Evolutionary conservation across 2,329 filamentous ascomycete species (phyloP).

Genomic region (Aspergillus tamarii): DNA sequence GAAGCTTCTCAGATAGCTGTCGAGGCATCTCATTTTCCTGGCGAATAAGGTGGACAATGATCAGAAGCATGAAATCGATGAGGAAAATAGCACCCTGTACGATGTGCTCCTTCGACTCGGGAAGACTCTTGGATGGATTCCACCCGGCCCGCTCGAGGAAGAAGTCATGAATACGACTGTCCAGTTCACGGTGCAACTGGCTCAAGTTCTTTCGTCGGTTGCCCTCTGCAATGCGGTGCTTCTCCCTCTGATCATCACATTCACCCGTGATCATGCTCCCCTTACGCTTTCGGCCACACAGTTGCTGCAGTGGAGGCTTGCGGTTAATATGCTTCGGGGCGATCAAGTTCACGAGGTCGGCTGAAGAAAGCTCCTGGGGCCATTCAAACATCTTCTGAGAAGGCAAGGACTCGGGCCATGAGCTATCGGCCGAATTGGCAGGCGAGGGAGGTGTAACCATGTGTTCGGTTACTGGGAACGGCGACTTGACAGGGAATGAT

Average conservation of each 20-base stretch:
- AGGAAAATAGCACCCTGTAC: conserved; percentile 43
- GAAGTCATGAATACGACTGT: conserved; percentile 42
- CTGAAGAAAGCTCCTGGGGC: conserved; percentile 37
- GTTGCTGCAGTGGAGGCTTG: conserved; percentile 43
- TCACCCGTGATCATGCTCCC: conserved; percentile 35
- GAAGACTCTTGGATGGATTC: conserved; percentile 44
- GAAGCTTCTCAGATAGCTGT: conserved; percentile 42
- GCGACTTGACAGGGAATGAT: conserved; percentile 37
- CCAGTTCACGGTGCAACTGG: conserved; percentile 41
- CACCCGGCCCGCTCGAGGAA: conserved; percentile 45
- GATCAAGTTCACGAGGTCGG: conserved; percentile 39
- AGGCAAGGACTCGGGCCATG: conserved; percentile 38
- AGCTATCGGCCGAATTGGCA: conserved; percentile 41
- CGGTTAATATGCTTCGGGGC: conserved; percentile 42
- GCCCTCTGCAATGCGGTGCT: conserved; percentile 45
- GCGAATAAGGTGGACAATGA: conserved; percentile 40
- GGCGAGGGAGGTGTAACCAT: conserved; percentile 40
- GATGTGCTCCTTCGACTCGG: conserved; percentile 47
- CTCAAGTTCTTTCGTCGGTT: conserved; percentile 46
- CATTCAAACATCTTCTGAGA: conserved; percentile 37
- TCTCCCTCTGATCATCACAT: conserved; percentile 43
- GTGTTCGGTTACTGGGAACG: conserved; percentile 34
- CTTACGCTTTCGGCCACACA: conserved; percentile 45
- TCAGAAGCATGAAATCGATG: conserved; percentile 43
- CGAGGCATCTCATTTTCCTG: conserved; percentile 39